phyloP scores from a whole-genome alignment of 169 alveolate species.

The Theileria sp. region DNA sequence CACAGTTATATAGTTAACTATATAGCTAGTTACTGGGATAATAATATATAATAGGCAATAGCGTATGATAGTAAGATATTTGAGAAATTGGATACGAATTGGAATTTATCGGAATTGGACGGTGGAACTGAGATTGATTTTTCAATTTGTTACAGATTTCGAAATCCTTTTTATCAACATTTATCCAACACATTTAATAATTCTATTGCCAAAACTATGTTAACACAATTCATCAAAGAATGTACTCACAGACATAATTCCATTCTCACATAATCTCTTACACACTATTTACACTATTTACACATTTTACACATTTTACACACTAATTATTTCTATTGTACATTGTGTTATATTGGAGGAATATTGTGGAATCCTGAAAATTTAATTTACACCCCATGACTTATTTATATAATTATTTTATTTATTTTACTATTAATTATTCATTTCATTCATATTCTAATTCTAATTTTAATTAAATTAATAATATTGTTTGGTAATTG shows the following conservation, averaged over 20 bases:
- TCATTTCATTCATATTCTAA: no score
- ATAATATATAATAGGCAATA: slow-evolving; percentile 57
- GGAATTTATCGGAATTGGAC: slow-evolving; percentile 33
- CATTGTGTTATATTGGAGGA: no score
- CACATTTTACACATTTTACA: neutral
- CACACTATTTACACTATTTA: neutral
- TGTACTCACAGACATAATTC: slow-evolving; percentile 38
- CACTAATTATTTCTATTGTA: no score
- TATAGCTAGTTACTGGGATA: no score
- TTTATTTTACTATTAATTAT: no score
- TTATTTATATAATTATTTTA: neutral
- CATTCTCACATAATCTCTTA: neutral
- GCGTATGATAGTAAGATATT: slow-evolving; percentile 55
- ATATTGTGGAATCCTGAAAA: neutral
- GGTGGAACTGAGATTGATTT: slow-evolving; percentile 36
- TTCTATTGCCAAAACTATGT: slow-evolving; percentile 40
- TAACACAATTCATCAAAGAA: slow-evolving; percentile 49
- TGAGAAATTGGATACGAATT: slow-evolving; percentile 47
- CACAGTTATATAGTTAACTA: neutral
- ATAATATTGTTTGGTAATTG: no score
- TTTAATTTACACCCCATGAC: neutral
- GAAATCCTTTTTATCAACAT: slow-evolving; percentile 31
- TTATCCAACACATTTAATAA: slow-evolving; percentile 32
- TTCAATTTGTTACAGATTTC: slow-evolving; percentile 43
- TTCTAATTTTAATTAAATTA: no score